phyloP scores from a whole-genome alignment of 371 early-diverging fungal genomes.

The Coemansia sp. region DNA sequence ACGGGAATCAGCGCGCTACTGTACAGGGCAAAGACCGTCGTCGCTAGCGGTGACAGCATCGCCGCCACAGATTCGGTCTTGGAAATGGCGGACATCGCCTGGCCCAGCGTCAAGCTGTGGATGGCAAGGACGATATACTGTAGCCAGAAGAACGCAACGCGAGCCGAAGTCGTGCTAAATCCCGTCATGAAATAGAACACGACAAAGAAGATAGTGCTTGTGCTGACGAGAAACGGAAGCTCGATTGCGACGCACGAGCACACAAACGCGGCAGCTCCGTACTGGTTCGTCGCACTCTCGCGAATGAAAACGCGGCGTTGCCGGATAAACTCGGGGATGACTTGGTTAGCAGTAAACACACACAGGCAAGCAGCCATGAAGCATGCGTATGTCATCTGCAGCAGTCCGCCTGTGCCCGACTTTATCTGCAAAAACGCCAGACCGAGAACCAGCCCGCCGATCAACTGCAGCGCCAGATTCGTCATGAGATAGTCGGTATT shows the following conservation, averaged over 20 bases:
- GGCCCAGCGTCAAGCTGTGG: conserved; percentile 76
- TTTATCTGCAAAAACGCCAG: conserved; percentile 72
- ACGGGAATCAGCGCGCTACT: conserved; percentile 73
- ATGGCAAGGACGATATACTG: conserved; percentile 62
- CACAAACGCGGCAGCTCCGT: conserved; percentile 70
- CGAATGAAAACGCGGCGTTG: conserved; percentile 71
- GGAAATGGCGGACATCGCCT: conserved; percentile 68
- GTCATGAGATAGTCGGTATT: conserved; percentile 63
- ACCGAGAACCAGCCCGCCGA: conserved; percentile 61
- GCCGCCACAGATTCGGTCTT: conserved; percentile 62
- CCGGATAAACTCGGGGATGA: conserved; percentile 71
- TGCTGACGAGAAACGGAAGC: conserved; percentile 57
- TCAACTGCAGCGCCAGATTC: conserved; percentile 50
- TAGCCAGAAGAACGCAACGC: conserved; percentile 66
- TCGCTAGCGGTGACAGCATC: conserved; percentile 70
- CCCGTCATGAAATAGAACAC: conserved; percentile 71
- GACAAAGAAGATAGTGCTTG: conserved; percentile 70
- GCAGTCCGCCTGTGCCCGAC: conserved; percentile 60
- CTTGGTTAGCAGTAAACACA: conserved; percentile 68
- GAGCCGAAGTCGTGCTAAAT: conserved; percentile 55
- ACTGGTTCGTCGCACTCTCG: conserved; percentile 70
- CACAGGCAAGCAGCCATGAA: conserved; percentile 70
- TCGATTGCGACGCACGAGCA: conserved; percentile 62
- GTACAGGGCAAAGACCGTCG: conserved; percentile 69
- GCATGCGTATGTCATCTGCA: conserved; percentile 71